phyloP scores from a whole-genome alignment of 495 filamentous ascomycete species.

The Xylaria curta region DNA sequence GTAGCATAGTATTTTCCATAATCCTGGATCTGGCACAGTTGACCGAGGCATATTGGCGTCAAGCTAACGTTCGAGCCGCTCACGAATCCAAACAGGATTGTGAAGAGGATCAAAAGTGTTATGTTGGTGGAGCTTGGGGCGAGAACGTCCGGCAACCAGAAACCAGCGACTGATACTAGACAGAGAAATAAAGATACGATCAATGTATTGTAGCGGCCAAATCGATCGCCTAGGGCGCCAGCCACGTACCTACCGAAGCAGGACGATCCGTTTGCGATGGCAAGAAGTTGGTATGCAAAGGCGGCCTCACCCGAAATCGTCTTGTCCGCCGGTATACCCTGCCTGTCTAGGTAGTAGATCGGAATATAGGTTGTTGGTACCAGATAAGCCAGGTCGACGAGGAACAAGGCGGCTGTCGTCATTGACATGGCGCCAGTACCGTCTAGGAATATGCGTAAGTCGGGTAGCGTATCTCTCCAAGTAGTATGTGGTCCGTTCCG shows the following conservation, averaged over 20 bases:
- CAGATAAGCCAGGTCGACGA: constrained; percentile 15
- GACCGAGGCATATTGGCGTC: constrained; percentile 87
- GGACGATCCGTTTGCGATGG: constrained; percentile 63
- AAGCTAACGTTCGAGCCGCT: constrained; percentile 85
- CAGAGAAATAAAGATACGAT: constrained; percentile 67
- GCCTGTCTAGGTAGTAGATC: constrained; percentile 32
- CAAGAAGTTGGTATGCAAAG: constrained; percentile 66
- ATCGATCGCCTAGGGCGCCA: constrained; percentile 70
- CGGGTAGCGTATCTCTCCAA: constrained; percentile 24
- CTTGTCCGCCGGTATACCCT: constrained; percentile 50
- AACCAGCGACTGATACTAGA: constrained; percentile 67
- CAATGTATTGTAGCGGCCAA: constrained; percentile 57
- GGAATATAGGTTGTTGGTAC: constrained; percentile 50
- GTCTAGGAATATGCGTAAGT: constrained; percentile 24
- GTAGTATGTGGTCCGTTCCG: constrained; percentile 17
- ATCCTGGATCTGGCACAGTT: constrained; percentile 83
- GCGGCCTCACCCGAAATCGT: constrained; percentile 39
- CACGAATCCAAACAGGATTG: constrained; percentile 82
- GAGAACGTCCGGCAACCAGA: constrained; percentile 72
- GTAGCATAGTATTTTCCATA: constrained; percentile 89
- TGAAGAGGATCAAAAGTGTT: constrained; percentile 71
- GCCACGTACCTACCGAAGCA: constrained; percentile 73
- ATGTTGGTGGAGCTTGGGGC: constrained; percentile 55
- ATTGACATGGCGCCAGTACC: constrained; percentile 24
- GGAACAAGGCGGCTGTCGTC: constrained; percentile 43